Base-by-base conservation (phyloP, 2,329 filamentous ascomycete species). In the Phaeosphaeria sp. region DNA sequence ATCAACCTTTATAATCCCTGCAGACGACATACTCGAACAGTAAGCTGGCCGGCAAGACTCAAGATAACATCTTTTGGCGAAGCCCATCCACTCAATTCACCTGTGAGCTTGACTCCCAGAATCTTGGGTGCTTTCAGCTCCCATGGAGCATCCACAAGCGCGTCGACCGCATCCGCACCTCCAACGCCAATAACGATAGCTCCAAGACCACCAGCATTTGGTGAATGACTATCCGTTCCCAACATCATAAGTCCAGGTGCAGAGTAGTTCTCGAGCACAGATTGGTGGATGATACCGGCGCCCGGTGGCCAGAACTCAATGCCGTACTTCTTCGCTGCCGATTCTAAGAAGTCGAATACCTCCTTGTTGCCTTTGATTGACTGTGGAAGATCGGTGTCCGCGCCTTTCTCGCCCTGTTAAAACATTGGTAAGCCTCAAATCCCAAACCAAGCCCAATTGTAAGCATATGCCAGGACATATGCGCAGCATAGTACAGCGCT, bases 231-330 rank as follows among this genome's bases (percentile, higher is more conserved):
- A 79, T 99, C 95, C 27, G 95, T 99, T 55, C 95, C 95, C 42
- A 99, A 86, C 93, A 99, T 98, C 93, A 99, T 97, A 68, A 98
- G 80, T 49, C 95, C 95, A 20, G 95, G 95, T n/a, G 94, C 88
- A 33, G 93, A 91, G 76, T 99, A 99, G 81, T 99, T 98, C 82
- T 99, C 95, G 69, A 99, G 81, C 21, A 99, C 95, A 51, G 92
- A 96, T 85, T 99, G 95, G 80, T 99, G 95, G 66, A 99, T 77
- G 46, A 78, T 78, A 43, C 76, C 76, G 6, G 76, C 76, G 21
- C 76, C 76, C 11, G 76, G 76, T 22, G 76, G 75, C 76, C 76
- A 78, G 44, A 78, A 78, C 56, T 78, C 76, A 55, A 83, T 82
- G 1, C 79, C 79, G 24, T 83, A 83, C 58, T 81, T 82, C 59